Evolutionary conservation across 2,329 filamentous ascomycete species (phyloP).

Genomic region (Sclerotinia subarctica): DNA sequence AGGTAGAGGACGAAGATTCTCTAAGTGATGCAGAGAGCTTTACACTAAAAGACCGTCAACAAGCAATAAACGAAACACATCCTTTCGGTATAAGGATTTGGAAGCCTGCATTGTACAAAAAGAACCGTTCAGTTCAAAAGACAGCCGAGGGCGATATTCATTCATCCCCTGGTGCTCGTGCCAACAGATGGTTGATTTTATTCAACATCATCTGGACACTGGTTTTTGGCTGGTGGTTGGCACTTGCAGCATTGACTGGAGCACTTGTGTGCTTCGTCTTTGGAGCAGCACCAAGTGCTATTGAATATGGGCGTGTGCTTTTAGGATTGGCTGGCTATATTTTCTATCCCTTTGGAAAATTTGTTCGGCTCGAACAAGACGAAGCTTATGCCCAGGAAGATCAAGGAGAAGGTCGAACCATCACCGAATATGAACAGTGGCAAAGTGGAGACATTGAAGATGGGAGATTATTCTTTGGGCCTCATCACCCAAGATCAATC

Average conservation of each 20-base stretch:
- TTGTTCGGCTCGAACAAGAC: slow-evolving; percentile 88
- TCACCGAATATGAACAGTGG: slow-evolving; percentile 99
- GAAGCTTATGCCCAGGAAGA: slow-evolving; percentile 94
- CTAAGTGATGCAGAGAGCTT: slow-evolving; percentile 95
- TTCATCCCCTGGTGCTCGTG: slow-evolving; percentile 83
- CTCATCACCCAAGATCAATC: slow-evolving; percentile 68
- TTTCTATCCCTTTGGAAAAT: slow-evolving; percentile 95
- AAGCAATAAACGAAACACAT: slow-evolving; percentile 98
- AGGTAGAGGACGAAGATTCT: slow-evolving; percentile 49
- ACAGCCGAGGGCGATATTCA: slow-evolving; percentile 96
- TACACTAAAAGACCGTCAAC: slow-evolving; percentile 91
- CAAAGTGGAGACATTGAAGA: slow-evolving; percentile 96
- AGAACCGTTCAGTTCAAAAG: slow-evolving; percentile 91
- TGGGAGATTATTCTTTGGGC: slow-evolving; percentile 92
- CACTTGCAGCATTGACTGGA: slow-evolving; percentile 68
- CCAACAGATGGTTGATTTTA: slow-evolving; percentile 78
- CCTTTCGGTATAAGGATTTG: slow-evolving; percentile 98
- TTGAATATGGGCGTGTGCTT: slow-evolving; percentile 81
- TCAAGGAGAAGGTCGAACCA: slow-evolving; percentile 90
- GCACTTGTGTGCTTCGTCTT: slow-evolving; percentile 77
- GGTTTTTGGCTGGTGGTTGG: slow-evolving; percentile 95
- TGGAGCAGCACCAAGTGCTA: slow-evolving; percentile 72
- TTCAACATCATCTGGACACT: slow-evolving; percentile 92
- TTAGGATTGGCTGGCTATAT: slow-evolving; percentile 82
- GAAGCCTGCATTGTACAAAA: slow-evolving; percentile 99